phyloP scores from a whole-genome alignment of 768 basidiomycete genomes.

The Auricularia sp. region DNA sequence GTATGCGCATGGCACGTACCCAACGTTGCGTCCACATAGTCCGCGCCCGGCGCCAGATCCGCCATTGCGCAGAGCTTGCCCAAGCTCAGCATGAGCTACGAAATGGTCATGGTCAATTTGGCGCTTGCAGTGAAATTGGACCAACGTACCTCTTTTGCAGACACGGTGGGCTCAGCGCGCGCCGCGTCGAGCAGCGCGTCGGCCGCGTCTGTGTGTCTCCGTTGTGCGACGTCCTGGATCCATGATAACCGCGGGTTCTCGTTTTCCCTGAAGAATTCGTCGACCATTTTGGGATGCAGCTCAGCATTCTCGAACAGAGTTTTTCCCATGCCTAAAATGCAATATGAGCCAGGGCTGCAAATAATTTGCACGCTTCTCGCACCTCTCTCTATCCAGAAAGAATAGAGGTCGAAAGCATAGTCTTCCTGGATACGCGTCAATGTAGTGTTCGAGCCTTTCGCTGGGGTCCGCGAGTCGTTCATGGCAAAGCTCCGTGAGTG shows the following conservation, averaged over 20 bases:
- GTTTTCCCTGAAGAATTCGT: slow-evolving; percentile 56
- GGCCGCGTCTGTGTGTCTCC: slow-evolving; percentile 56
- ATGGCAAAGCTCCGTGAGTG: slow-evolving; percentile 77
- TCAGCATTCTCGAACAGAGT: slow-evolving; percentile 73
- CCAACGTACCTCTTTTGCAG: slow-evolving; percentile 59
- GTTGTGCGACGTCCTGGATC: slow-evolving; percentile 76
- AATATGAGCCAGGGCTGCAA: not conserved
- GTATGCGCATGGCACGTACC: slow-evolving; percentile 8
- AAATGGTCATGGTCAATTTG: not conserved
- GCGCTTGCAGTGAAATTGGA: not conserved
- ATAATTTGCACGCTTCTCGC: not conserved
- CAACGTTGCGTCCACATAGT: slow-evolving; percentile 43
- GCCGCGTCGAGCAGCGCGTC: slow-evolving; percentile 55
- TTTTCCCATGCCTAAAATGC: slow-evolving; percentile 57
- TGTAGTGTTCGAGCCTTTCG: slow-evolving; percentile 55
- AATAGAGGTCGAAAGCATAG: slow-evolving; percentile 83
- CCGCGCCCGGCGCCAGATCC: slow-evolving; percentile 38
- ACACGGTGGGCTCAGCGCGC: slow-evolving; percentile 43
- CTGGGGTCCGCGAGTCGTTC: slow-evolving; percentile 30
- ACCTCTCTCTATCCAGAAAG: slow-evolving; percentile 91
- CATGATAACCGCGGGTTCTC: slow-evolving; percentile 62
- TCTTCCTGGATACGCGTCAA: slow-evolving; percentile 69
- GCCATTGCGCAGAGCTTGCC: slow-evolving; percentile 81
- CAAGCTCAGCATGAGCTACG: slow-evolving; percentile 80
- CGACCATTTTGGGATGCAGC: slow-evolving; percentile 50